These are phyloP conservation scores for Aspergillus ellipticus DNA, from an alignment of 495 filamentous ascomycete species.

Conservation along the genomic window DNA sequence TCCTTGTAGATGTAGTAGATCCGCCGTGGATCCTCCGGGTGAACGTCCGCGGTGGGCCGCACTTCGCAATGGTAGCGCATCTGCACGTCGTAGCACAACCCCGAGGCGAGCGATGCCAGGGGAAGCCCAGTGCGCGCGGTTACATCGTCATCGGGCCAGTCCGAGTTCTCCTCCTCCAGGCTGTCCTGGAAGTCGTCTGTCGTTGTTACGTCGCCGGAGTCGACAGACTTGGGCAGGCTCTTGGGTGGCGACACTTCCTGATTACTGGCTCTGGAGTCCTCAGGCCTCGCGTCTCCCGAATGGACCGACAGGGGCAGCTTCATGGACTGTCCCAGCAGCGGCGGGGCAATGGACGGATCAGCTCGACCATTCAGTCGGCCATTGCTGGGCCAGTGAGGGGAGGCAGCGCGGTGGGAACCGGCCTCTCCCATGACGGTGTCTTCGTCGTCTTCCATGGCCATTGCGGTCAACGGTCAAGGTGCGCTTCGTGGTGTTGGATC, in stretches of 20 bases:
- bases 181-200: constrained; percentile 28
- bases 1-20: constrained; percentile 87
- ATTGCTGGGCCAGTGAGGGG: constrained; percentile 12
- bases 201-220: constrained; percentile 22
- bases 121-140: constrained; percentile 27
- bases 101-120: constrained; percentile 54
- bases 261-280: not conserved
- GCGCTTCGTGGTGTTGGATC: not conserved
- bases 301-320: constrained; percentile 15
- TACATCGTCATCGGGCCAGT: constrained; percentile 39
- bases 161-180: constrained; percentile 36
- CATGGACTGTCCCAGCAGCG: constrained; percentile 21
- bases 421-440: constrained; percentile 41
- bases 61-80: constrained; percentile 92
- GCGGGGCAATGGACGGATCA: constrained; percentile 30
- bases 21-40: constrained; percentile 89
- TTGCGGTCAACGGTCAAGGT: not conserved
- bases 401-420: constrained; percentile 18
- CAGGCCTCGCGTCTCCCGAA: not conserved
- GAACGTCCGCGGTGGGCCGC: constrained; percentile 64
- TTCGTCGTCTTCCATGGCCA: constrained; percentile 36
- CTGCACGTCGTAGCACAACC: constrained; percentile 83
- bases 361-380: constrained; percentile 13
- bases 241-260: constrained; percentile 18
- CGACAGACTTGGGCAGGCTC: constrained; percentile 20